These are phyloP conservation scores for Cicer chorassanicum DNA, from an alignment of 306 rosid genomes.

Conservation along the genomic window DNA sequence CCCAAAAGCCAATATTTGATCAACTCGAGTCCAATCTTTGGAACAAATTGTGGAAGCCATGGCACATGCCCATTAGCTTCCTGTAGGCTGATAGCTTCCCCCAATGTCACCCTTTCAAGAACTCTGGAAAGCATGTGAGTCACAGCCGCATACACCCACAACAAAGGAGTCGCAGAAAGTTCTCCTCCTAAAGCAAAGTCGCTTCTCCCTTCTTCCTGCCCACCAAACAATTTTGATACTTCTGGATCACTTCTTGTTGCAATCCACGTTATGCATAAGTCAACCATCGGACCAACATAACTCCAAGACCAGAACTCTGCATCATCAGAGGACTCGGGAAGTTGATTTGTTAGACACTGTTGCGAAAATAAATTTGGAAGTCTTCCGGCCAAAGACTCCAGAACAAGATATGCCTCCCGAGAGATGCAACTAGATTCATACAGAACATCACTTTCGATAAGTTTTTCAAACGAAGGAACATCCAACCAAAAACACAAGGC, in stretches of 20 bases:
- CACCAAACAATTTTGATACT: slow-evolving; percentile 56
- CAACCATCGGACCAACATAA: slow-evolving; percentile 88
- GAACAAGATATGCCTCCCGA: slow-evolving; percentile 77
- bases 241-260: slow-evolving; percentile 64
- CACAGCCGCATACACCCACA: slow-evolving; percentile 83
- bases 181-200: slow-evolving; percentile 48
- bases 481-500: slow-evolving; percentile 84
- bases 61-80: slow-evolving; percentile 64
- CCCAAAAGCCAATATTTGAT: slow-evolving; percentile 62
- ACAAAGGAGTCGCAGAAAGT: slow-evolving; percentile 54
- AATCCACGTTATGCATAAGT: slow-evolving; percentile 83
- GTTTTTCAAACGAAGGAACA: slow-evolving; percentile 72
- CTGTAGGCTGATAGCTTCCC: slow-evolving; percentile 48
- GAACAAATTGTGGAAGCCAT: slow-evolving; percentile 94
- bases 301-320: slow-evolving; percentile 90
- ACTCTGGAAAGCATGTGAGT: slow-evolving; percentile 73
- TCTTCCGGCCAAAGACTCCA: slow-evolving; percentile 80
- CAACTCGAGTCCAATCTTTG: slow-evolving; percentile 79
- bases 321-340: slow-evolving; percentile 49
- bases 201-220: slow-evolving; percentile 43
- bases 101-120: slow-evolving; percentile 69
- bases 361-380: slow-evolving; percentile 78
- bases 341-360: slow-evolving; percentile 51
- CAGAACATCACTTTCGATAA: slow-evolving; percentile 58
- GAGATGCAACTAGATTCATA: slow-evolving; percentile 73